Conservation (phyloP, 1,139 yeast genomes). For the Diutina ranongensis region DNA sequence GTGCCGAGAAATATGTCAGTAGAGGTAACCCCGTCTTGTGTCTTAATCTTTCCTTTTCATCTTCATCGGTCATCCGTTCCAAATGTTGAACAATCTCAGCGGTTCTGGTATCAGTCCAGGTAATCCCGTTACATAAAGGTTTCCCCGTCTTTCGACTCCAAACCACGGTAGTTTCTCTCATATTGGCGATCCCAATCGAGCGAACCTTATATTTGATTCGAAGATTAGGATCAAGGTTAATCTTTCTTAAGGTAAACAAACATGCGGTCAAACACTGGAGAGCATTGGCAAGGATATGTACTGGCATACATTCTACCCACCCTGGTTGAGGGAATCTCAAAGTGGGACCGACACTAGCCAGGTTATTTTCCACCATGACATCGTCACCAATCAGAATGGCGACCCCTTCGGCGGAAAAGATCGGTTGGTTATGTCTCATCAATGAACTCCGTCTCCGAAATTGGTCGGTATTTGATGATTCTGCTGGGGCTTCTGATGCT, state of each 20-base stretch:
- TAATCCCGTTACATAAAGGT: conserved; percentile 81
- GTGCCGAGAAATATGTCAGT: conserved; percentile 85
- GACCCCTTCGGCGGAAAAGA: conserved; percentile 66
- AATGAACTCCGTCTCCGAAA: conserved; percentile 40
- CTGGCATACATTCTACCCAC: conserved; percentile 94
- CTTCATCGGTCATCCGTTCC: conserved; percentile 46
- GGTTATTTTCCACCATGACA: conserved; percentile 50
- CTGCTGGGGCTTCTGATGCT: conserved; percentile 43
- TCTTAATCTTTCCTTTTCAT: conserved; percentile 45
- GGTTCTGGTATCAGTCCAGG: conserved; percentile 94
- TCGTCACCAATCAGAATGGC: conserved; percentile 48
- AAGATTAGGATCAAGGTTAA: conserved; percentile 42
- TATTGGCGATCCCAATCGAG: conserved; percentile 81
- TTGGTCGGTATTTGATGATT: conserved; percentile 34
- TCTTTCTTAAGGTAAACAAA: conserved; percentile 41
- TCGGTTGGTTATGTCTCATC: conserved; percentile 41
- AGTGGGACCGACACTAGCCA: conserved; percentile 52
- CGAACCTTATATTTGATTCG: conserved; percentile 42
- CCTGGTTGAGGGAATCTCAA: conserved; percentile 69
- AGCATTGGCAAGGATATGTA: conserved; percentile 75
- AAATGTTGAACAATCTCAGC: conserved; percentile 59
- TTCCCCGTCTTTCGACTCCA: conserved; percentile 82
- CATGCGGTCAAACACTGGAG: conserved; percentile 63
- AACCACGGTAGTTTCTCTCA: conserved; percentile 89
- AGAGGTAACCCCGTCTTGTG: conserved; percentile 76